Conservation (phyloP, 164 flowering plant genomes). For the Vitis rotundifolia region DNA sequence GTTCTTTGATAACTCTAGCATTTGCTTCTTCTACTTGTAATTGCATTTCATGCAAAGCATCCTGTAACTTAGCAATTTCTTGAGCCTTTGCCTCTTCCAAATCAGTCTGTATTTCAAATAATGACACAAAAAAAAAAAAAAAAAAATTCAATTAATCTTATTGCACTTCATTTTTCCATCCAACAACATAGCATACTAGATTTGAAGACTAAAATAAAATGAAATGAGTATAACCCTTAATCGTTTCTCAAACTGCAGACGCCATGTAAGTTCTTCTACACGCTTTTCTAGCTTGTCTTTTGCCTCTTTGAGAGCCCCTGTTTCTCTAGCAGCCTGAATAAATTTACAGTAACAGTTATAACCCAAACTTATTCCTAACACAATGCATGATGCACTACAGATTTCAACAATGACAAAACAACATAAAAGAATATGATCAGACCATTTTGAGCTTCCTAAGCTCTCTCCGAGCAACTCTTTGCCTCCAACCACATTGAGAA, state of each 20-base stretch:
- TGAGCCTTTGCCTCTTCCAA: constrained; percentile 90
- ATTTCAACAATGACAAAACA: background rate
- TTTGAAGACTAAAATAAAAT: no score
- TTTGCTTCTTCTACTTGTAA: constrained; percentile 85
- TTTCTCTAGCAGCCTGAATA: constrained; percentile 91
- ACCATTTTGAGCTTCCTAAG: constrained; percentile 94
- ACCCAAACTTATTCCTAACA: background rate
- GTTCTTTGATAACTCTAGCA: constrained; percentile 59
- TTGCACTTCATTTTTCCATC: no score
- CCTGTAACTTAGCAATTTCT: constrained; percentile 85
- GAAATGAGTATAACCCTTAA: constrained; percentile 47
- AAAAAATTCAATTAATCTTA: no score
- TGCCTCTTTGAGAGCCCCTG: constrained; percentile 97
- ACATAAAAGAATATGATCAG: constrained; percentile 16
- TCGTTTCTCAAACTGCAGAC: constrained; percentile 91
- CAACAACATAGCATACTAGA: no score
- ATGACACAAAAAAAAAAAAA: no score
- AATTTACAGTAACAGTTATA: constrained; percentile 2
- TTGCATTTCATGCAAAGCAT: constrained; percentile 77
- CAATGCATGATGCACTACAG: constrained; percentile 1
- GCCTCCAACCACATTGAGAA: constrained; percentile 96
- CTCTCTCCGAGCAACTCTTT: constrained; percentile 82
- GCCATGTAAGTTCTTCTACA: constrained; percentile 99
- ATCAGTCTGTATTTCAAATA: constrained; percentile 60
- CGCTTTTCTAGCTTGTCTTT: constrained; percentile 98